Percentiles rank a stretch among this genome's conserved stretches.
These are phyloP conservation scores for Ophiostoma quercus DNA, from an alignment of 2,329 filamentous ascomycete species.

Conservation along the genomic window DNA sequence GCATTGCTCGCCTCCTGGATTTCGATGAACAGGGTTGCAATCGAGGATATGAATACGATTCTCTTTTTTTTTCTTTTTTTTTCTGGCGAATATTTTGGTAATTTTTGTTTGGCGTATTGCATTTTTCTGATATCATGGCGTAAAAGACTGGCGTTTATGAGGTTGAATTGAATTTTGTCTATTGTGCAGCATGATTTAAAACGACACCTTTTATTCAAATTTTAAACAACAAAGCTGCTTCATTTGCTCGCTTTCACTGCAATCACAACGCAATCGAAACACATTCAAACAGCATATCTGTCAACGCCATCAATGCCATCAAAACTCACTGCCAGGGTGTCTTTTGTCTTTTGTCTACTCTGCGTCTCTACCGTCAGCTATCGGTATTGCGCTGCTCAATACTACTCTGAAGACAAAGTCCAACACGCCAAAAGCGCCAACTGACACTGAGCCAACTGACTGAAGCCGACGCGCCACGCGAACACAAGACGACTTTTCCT, in stretches of 20 bases:
- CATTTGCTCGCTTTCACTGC: no score
- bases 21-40: constrained; percentile 1
- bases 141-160: no score
- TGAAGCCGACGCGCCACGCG: constrained; percentile 5
- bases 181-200: no score
- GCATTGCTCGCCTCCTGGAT: constrained; percentile 11
- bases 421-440: neutral
- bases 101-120: no score
- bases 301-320: neutral
- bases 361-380: neutral
- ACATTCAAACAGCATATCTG: no score
- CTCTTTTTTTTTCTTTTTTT: neutral
- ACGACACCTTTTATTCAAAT: no score
- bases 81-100: neutral
- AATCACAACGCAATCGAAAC: no score
- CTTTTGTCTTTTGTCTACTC: neutral
- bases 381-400: neutral
- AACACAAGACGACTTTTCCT: neutral
- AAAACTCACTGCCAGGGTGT: neutral
- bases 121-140: no score
- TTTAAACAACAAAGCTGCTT: no score
- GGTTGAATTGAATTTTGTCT: no score
- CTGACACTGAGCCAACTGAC: neutral
- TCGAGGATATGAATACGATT: constrained; percentile 1
- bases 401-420: neutral